Conservation (phyloP, 2,329 filamentous ascomycete species). For the Chlorencoelia australis region DNA sequence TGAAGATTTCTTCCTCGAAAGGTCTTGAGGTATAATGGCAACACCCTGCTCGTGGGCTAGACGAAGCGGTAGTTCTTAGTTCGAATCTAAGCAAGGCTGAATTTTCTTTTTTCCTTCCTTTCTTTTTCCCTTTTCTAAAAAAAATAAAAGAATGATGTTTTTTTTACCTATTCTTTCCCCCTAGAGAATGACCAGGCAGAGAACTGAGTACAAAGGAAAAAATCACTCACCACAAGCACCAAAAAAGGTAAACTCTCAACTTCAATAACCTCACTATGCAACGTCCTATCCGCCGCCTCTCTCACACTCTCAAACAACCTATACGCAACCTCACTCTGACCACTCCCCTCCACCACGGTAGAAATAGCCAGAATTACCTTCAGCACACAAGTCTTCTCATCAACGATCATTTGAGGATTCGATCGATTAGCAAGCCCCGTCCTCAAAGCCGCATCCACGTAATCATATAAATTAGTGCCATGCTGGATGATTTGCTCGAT, state of each 20-base stretch:
- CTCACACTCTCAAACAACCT: conserved; percentile 70
- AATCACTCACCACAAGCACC: conserved; percentile 40
- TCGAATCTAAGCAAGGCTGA: too few relatives aligned
- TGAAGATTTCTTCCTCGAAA: too few relatives aligned
- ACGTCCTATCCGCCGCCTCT: conserved; percentile 53
- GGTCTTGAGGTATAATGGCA: too few relatives aligned
- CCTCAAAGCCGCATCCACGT: conserved; percentile 57
- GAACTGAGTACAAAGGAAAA: too few relatives aligned
- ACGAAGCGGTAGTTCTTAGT: too few relatives aligned
- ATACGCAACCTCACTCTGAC: conserved; percentile 64
- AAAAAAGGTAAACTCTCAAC: conserved; percentile 50
- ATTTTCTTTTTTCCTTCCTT: too few relatives aligned
- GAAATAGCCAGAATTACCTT: conserved; percentile 79
- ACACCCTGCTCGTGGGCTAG: too few relatives aligned
- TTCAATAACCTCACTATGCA: conserved; percentile 43
- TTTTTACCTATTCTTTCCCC: too few relatives aligned
- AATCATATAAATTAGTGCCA: conserved; percentile 58
- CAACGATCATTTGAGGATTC: conserved; percentile 36
- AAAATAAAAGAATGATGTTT: too few relatives aligned
- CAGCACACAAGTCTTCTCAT: conserved; percentile 58
- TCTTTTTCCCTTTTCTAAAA: too few relatives aligned
- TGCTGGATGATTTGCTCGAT: conserved; percentile 63
- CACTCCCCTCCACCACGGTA: conserved; percentile 67
- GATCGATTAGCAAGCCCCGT: conserved; percentile 46
- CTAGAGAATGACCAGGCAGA: too few relatives aligned